These are phyloP conservation scores for Salix koriyanagi DNA, from an alignment of 345 rosid genomes.

Conservation along the genomic window DNA sequence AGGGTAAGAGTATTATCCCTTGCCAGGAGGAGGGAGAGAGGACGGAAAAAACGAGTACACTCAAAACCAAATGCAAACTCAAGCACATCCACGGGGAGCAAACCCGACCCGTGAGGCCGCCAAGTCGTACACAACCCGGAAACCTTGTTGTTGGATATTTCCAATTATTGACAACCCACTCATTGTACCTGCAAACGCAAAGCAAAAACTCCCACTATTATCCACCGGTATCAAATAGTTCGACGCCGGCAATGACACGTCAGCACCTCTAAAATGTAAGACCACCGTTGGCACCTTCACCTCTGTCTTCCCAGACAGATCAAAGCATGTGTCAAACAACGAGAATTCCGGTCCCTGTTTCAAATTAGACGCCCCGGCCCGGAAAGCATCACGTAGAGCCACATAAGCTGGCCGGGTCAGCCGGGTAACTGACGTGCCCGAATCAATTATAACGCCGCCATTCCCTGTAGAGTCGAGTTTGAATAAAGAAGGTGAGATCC, in stretches of 20 bases:
- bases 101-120: slow-evolving; percentile 76
- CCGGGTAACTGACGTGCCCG: slow-evolving; percentile 83
- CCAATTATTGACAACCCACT: slow-evolving; percentile 83
- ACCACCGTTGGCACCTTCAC: slow-evolving; percentile 80
- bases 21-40: neutral
- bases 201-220: slow-evolving; percentile 67
- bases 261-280: slow-evolving; percentile 64
- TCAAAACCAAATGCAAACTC: neutral
- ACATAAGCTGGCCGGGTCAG: slow-evolving; percentile 66
- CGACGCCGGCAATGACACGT: slow-evolving; percentile 75
- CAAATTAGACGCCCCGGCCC: slow-evolving; percentile 39
- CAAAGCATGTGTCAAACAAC: slow-evolving; percentile 81
- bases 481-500: slow-evolving; percentile 65
- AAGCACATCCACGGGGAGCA: slow-evolving; percentile 77
- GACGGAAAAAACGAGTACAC: neutral
- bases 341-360: slow-evolving; percentile 53
- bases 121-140: slow-evolving; percentile 80
- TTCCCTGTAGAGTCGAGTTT: slow-evolving; percentile 65
- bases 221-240: slow-evolving; percentile 89
- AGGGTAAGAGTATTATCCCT: neutral
- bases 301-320: slow-evolving; percentile 53
- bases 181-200: slow-evolving; percentile 90
- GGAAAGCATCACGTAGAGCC: slow-evolving; percentile 64
- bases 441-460: slow-evolving; percentile 90
- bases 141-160: slow-evolving; percentile 94